Conservation (phyloP, 495 filamentous ascomycete species). For the Neurospora discreta region DNA sequence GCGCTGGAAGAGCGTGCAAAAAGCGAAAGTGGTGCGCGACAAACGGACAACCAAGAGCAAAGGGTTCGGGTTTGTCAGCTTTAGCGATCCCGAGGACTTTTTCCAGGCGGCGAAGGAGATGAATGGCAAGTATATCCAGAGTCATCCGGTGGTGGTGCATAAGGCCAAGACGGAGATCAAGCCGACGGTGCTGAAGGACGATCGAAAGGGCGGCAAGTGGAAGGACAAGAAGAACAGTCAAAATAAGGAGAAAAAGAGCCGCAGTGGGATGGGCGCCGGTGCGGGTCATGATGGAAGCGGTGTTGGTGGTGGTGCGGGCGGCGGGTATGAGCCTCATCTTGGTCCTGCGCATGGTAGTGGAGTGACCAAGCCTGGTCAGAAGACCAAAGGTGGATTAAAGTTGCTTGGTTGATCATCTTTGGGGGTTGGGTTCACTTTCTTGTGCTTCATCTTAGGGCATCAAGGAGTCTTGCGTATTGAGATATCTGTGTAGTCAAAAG, state of each 20-base stretch:
- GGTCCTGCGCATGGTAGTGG: constrained; percentile 47
- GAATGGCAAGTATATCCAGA: constrained; percentile 98
- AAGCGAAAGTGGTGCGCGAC: constrained; percentile 90
- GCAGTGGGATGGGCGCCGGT: constrained; percentile 17
- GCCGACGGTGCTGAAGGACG: constrained; percentile 41
- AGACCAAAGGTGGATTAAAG: constrained; percentile 70
- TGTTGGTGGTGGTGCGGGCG: constrained; percentile 12
- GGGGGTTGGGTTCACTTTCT: not conserved
- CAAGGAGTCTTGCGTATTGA: not conserved
- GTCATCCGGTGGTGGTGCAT: constrained; percentile 78
- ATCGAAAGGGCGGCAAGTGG: constrained; percentile 24
- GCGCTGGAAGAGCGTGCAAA: constrained; percentile 76
- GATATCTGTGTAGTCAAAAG: not conserved
- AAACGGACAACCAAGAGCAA: constrained; percentile 92
- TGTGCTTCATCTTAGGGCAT: not conserved
- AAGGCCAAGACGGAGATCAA: constrained; percentile 87
- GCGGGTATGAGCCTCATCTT: constrained; percentile 31
- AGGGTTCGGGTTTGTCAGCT: constrained; percentile 93
- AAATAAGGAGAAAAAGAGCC: constrained; percentile 24
- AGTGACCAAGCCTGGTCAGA: constrained; percentile 64
- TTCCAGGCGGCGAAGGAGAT: constrained; percentile 93
- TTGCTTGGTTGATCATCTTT: constrained; percentile 53
- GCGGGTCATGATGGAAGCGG: constrained; percentile 15
- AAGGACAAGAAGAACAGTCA: constrained; percentile 21
- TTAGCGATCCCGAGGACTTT: constrained; percentile 89